Evolutionary conservation across 495 filamentous ascomycete species (phyloP), one percentile per base, ranked within the genome.

Genomic region (Haplographium delicatum): DNA sequence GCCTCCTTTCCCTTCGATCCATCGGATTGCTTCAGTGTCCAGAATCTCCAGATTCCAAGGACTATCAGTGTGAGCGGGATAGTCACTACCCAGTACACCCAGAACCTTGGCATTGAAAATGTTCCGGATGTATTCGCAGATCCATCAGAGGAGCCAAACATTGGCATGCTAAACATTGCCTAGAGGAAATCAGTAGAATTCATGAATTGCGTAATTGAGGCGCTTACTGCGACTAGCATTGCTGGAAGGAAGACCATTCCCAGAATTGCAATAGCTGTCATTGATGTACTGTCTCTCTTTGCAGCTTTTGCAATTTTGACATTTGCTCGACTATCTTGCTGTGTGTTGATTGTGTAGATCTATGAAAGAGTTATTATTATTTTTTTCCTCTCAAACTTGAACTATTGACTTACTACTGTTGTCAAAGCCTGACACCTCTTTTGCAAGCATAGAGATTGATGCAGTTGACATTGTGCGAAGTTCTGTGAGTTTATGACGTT

Each of bases 141-240:
- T 16, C 8, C 15, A 13, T 27, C n/a, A 6, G 25, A 46, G 43
- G 34, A 46, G 18, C 34, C 24, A 28, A 46, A 46, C 27, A 46
- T 46, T 33, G 43, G 34, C 27, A 31, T 46, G 43, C 43, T 46
- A 20, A 46, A 34, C 5, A 46, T 46, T 2, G 43, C 31, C 43
- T 46, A 19, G 5, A 5, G 11, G 5, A 23, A 9, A 42, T 42
- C 18, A 19, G 18, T 6, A 9, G 3, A 18, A 6, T 9, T n/a
- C 6, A 42, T 23, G 11, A 18, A 23, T 10, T 20, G 5, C 20
- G 5, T 6, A 6, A 6, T 24, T 9, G 15, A 6, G 18, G 6
- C 2, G 34, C 43, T 8, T 31, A 46, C 43, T n/a, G 43, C 43
- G 6, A 46, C 43, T 9, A 46, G 43, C 26, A 31, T 31, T 13